Evolutionary conservation across 2,329 filamentous ascomycete genomes (phyloP).

Genomic region (Arthrinium puccinioides): DNA sequence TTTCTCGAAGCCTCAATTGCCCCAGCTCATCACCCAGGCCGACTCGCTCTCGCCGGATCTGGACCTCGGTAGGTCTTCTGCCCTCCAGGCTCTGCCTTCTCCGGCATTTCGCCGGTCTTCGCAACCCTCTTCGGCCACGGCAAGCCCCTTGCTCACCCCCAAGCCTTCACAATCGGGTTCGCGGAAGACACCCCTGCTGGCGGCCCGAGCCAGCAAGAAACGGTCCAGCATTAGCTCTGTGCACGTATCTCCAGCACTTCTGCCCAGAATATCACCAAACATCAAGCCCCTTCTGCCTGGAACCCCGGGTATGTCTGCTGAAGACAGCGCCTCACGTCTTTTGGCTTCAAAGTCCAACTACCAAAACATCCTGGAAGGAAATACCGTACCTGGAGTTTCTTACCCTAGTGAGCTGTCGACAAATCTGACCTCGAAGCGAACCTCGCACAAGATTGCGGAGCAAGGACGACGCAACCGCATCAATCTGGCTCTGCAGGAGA

Average conservation of each 20-base stretch:
- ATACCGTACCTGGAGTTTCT: constrained; percentile 78
- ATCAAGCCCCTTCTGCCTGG: constrained; percentile 84
- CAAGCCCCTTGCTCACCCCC: constrained; percentile 58
- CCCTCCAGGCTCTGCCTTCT: constrained; percentile 40
- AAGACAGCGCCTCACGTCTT: constrained; percentile 61
- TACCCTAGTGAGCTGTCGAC: constrained; percentile 89
- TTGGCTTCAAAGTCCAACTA: constrained; percentile 96
- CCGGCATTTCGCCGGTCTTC: constrained; percentile 35
- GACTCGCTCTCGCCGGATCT: constrained; percentile 34
- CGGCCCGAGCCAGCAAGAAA: constrained; percentile 58
- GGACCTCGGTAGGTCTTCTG: constrained; percentile 41
- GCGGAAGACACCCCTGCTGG: constrained; percentile 48
- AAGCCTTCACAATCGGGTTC: constrained; percentile 34
- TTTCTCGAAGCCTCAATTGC: constrained; percentile 36
- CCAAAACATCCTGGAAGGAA: constrained; percentile 93
- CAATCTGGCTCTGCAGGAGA: constrained; percentile 87
- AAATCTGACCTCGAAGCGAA: constrained; percentile 91
- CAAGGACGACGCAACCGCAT: constrained; percentile 93
- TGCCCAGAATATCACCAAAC: constrained; percentile 85
- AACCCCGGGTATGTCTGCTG: constrained; percentile 40
- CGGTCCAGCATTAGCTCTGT: constrained; percentile 63
- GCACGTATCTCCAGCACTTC: constrained; percentile 77
- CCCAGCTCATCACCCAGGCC: constrained; percentile 44
- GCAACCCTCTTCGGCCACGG: constrained; percentile 45
- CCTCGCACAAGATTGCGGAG: constrained; percentile 95